Conservation (phyloP, 1,139 yeast genomes). For the Geotrichum macrosporum region DNA sequence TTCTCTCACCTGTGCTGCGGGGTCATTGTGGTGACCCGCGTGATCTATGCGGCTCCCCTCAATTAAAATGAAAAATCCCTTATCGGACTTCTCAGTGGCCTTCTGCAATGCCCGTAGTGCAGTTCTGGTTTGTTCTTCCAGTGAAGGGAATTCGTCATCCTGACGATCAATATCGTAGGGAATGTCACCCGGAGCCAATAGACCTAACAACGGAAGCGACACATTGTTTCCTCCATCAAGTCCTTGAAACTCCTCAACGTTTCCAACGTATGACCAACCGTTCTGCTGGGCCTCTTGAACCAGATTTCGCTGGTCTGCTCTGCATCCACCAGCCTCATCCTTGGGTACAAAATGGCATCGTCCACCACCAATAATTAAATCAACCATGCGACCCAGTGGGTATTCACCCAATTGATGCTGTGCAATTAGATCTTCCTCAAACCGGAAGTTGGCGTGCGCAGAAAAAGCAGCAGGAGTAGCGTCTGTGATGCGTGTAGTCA, state of each 20-base stretch:
- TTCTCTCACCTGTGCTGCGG: slow-evolving; percentile 80
- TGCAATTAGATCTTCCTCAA: slow-evolving; percentile 79
- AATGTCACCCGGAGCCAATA: slow-evolving; percentile 66
- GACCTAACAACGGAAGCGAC: slow-evolving; percentile 63
- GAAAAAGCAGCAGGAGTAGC: slow-evolving; percentile 91
- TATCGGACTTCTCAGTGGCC: slow-evolving; percentile 62
- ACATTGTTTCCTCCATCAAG: slow-evolving; percentile 56
- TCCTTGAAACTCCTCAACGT: slow-evolving; percentile 53
- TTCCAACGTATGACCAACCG: slow-evolving; percentile 67
- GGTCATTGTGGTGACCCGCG: slow-evolving; percentile 86
- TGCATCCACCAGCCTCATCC: slow-evolving; percentile 50
- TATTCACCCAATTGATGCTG: slow-evolving; percentile 76
- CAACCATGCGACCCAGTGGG: slow-evolving; percentile 72
- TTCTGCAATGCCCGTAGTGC: slow-evolving; percentile 62
- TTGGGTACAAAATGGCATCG: slow-evolving; percentile 61
- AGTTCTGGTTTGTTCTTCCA: slow-evolving; percentile 66
- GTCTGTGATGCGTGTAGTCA: slow-evolving; percentile 76
- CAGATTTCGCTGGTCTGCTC: slow-evolving; percentile 61
- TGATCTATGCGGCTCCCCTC: slow-evolving; percentile 92
- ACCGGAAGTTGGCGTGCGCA: slow-evolving; percentile 66
- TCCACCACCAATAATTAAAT: slow-evolving; percentile 85
- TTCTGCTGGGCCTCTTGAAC: slow-evolving; percentile 52
- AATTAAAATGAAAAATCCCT: slow-evolving; percentile 74
- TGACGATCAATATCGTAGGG: slow-evolving; percentile 78
- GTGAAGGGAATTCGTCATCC: slow-evolving; percentile 55